Base-by-base conservation (phyloP, 176 grass and related monocot species). In the Oryza punctata region DNA sequence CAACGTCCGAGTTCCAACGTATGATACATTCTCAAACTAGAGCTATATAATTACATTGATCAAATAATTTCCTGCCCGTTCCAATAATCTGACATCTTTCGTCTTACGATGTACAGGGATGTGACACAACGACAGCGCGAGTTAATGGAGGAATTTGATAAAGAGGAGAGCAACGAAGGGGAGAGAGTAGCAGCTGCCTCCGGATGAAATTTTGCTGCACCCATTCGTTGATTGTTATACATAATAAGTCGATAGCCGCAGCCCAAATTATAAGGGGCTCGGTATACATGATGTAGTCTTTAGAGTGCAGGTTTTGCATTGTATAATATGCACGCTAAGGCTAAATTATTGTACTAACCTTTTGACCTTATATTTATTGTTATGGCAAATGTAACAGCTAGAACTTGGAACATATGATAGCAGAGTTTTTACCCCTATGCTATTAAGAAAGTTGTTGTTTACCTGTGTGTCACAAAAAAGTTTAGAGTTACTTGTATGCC, bases 141-240 rank as follows among this genome's bases (percentile, higher is more conserved):
- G 43, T 72, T 94, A 63, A 94, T 97, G 54, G 77, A 94, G 26
- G 94, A 94, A 72, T 94, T 94, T 4, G 94, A 92, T 44, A 97
- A 90, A 88, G 89, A 92, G 70, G 90, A 90, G 61, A 59, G 69
- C 11, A 60, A 59, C 49, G 87, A 94, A 25, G 32, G 41, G 54
- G 77, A 82, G n/a, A 81, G 64, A 26, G 69, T 79, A 49, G 89
- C 72, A 6, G 76, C 85, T 61, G 88, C 87, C 41, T 90, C 94
- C 3, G 91, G 87, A 28, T 95, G 88, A 95, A 61, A 37, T 28
- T 82, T 71, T 65, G 9, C 10, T n/a, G 7, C 25, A 8, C 33
- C 33, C n/a, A 81, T 77, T 85, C 9, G 27, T 81, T 57, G 50
- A 41, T 70, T 12, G 15, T 12, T 11, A 81, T 78, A 81, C 40